A percentile compares a stretch with the other conserved stretches of the same genome.
phyloP scores from a whole-genome alignment of 108 stramenopile genomes.

The Seminavis robusta region DNA sequence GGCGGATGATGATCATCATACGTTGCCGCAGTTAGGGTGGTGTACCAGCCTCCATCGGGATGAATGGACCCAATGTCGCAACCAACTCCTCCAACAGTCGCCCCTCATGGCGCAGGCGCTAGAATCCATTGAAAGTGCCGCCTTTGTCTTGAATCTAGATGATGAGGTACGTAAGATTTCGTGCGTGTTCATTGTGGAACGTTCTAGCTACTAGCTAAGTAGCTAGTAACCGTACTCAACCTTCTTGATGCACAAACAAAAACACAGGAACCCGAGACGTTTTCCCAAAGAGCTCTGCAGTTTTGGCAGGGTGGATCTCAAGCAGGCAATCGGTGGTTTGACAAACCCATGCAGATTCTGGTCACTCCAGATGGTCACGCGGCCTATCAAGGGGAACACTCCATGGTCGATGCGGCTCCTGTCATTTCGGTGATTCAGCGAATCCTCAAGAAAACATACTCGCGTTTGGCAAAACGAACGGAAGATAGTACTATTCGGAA shows the following conservation, averaged over 20 bases:
- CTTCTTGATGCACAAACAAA: too few relatives aligned
- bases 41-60: constrained; percentile 44
- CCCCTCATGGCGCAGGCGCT: constrained; percentile 27
- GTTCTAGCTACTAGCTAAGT: too few relatives aligned
- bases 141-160: constrained; percentile 40
- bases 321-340: constrained; percentile 52
- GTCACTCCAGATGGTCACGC: constrained; percentile 51
- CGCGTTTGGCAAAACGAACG: too few relatives aligned
- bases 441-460: constrained; percentile 14
- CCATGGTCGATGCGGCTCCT: constrained; percentile 67
- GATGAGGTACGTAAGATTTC: too few relatives aligned
- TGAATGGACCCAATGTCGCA: constrained; percentile 45
- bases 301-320: constrained; percentile 16
- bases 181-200: too few relatives aligned
- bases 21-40: constrained; percentile 29
- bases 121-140: constrained; percentile 34
- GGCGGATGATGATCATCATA: too few relatives aligned
- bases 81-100: constrained; percentile 12
- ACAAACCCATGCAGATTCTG: constrained; percentile 66
- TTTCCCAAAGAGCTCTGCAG: constrained; percentile 6
- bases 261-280: too few relatives aligned
- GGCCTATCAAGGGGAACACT: constrained; percentile 57
- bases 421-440: constrained; percentile 26
- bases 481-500: too few relatives aligned
- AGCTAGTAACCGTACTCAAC: too few relatives aligned